Base-by-base conservation (phyloP, 2,329 filamentous ascomycete species). In the Westerdykella ornata region DNA sequence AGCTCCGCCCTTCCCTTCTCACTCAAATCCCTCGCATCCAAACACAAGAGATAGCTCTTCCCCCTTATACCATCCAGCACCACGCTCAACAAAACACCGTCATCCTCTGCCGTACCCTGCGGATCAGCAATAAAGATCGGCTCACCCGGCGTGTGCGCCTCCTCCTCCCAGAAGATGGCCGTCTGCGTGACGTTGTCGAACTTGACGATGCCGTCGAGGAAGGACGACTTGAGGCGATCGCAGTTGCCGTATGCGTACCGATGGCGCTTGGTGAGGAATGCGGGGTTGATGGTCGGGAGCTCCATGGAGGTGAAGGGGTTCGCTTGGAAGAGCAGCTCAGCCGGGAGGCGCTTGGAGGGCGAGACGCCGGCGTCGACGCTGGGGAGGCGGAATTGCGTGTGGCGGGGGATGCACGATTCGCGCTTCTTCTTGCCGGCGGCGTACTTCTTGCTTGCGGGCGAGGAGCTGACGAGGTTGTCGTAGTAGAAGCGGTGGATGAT, bases 401-500 rank as follows among this genome's bases (percentile, higher is more conserved):
- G 55, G 45, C 51, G 59, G 3, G 59, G 55, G 0, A 63, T 42
- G 18, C 50, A 54, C 0, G 55, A 49, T 16, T 52, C 39, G 18
- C 57, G 54, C 20, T 60, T 60, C 28, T 55, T 51, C n/a, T n/a
- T n/a, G n/a, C n/a, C n/a, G 6, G 54, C 56, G 5, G 29, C 29
- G 22, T 43, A 49, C 9, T 28, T 47, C 42, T 47, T 37, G 1
- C 53, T 52, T 14, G 49, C 56, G 11, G 39, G 9, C 11, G 22
- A 16, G 7, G 42, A 32, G 37, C 45, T 46, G 12, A 63, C 41
- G 6, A 64, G 35, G 26, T 63, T 63, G 37, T 65, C 57, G 61
- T 88, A 82, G 66, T 87, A 88, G 46, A 88, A 77, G 6, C 68
- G 69, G 19, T 78, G 72, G 29, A 92, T 68, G 13, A 88, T 70